Evolutionary conservation across 2,329 filamentous ascomycete species (phyloP).

Genomic region (Hypoxylon sp.): DNA sequence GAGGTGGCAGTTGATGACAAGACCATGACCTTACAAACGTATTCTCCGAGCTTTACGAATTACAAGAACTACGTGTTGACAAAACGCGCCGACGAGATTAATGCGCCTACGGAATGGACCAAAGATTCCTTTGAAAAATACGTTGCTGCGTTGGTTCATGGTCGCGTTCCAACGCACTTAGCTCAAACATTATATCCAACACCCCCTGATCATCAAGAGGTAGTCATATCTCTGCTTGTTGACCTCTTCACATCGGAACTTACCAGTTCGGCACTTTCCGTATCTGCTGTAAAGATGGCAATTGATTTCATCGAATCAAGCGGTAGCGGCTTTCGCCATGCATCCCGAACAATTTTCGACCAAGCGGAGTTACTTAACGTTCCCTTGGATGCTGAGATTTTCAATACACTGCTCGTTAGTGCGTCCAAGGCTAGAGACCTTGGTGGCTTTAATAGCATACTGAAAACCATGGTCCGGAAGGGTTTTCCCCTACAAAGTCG

Average conservation of each 20-base stretch:
- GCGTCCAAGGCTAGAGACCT: conserved; percentile 41
- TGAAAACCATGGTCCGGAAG: conserved; percentile 43
- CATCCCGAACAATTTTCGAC: conserved; percentile 37
- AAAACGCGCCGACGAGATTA: conserved; percentile 40
- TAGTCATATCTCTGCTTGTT: conserved; percentile 40
- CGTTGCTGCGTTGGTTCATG: conserved; percentile 41
- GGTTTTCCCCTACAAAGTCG: conserved; percentile 35
- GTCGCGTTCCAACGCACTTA: conserved; percentile 38
- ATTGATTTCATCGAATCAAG: conserved; percentile 37
- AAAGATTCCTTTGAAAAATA: conserved; percentile 43
- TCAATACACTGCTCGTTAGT: conserved; percentile 38
- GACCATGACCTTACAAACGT: conserved; percentile 35
- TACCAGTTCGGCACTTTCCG: conserved; percentile 33
- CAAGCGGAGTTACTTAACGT: conserved; percentile 35
- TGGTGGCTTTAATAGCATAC: conserved; percentile 38
- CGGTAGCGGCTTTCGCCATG: conserved; percentile 36
- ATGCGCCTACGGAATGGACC: conserved; percentile 41
- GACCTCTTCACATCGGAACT: conserved; percentile 39
- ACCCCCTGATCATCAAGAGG: conserved; percentile 39
- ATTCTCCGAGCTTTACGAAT: neutral
- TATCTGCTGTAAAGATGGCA: conserved; percentile 44
- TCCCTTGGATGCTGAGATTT: conserved; percentile 42
- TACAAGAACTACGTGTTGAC: conserved; percentile 35
- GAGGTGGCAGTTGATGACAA: conserved; percentile 30
- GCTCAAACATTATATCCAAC: conserved; percentile 38